Base-by-base conservation (phyloP, 2,329 filamentous ascomycete genomes). In the Metarhizium humberi region DNA sequence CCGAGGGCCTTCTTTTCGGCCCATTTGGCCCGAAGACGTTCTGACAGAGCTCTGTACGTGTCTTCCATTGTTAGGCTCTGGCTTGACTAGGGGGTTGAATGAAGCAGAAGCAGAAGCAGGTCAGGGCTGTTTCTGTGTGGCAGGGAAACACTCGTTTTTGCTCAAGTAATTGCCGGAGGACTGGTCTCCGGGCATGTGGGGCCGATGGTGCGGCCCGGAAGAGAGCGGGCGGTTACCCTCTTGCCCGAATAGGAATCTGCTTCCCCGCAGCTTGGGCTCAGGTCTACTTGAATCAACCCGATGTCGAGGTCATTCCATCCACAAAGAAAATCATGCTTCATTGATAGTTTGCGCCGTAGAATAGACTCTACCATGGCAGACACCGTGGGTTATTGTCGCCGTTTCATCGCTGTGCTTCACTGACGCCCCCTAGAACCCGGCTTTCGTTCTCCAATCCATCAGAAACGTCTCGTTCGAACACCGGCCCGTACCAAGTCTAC, bases 361-460 rank as follows among this genome's bases (percentile, higher is more conserved):
- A 10, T 25, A 36, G 40, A 18, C 40, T 43, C 16, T 6, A 43
- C 2, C 40, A 43, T 43, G 40, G 40, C 40, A 43, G 40, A 43
- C 40, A 14, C n/a, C 16, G 40, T 43, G n/a, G 16, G 40, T 43
- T 16, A 6, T 14, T 43, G 13, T 18, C 40, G 10, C 16, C n/a
- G 16, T 18, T 43, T n/a, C n/a, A 16, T 18, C 40, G 11, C 10
- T 43, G 34, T 36, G 34, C 40, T n/a, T 43, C n/a, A 18, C 40
- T 43, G n/a, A 43, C n/a, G 16, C 16, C n/a, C 16, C 10, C 40
- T 18, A 72, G 68, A 79, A 76, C 61, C 73, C 66, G 1, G 71
- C 76, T 7, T 77, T 78, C 57, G 76, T 78, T 45, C 70, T 79
- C 13, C 70, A 70, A 45, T 70, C 72, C 5, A 61, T 78, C 52